A percentile compares a stretch with the other conserved stretches of the same genome.
Evolutionary conservation across 257 asterid species (phyloP).

Genomic region (Thymus mandschuricus): DNA sequence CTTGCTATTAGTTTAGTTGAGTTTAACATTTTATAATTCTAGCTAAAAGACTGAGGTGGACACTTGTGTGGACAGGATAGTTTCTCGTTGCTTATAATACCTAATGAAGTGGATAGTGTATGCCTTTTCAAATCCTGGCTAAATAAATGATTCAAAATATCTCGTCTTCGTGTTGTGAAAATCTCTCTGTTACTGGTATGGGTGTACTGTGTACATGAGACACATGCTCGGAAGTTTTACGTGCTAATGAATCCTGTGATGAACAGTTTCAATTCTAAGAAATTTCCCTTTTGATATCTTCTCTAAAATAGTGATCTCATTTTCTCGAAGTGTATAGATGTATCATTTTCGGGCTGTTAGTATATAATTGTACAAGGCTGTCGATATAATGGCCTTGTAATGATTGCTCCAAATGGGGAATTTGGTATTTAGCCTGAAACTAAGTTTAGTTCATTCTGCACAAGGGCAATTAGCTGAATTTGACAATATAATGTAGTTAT

Average conservation of each 20-base stretch:
- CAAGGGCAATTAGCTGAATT: background rate
- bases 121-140: background rate
- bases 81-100: background rate
- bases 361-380: background rate
- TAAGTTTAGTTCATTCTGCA: background rate
- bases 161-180: too few species aligned
- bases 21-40: background rate
- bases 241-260: background rate
- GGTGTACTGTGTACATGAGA: background rate
- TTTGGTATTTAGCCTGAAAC: constrained; percentile 1
- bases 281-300: background rate
- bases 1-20: background rate
- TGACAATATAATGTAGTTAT: background rate
- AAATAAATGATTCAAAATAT: background rate
- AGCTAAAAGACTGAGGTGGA: constrained; percentile 14
- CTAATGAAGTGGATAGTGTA: background rate
- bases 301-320: background rate
- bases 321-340: background rate
- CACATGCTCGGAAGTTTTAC: background rate
- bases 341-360: background rate
- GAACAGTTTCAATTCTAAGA: background rate
- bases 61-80: background rate
- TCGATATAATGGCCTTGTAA: background rate
- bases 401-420: background rate
- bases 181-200: too few species aligned